Evolutionary conservation across 805 yeast species (phyloP).

Genomic region (Ogataea degrootiae): DNA sequence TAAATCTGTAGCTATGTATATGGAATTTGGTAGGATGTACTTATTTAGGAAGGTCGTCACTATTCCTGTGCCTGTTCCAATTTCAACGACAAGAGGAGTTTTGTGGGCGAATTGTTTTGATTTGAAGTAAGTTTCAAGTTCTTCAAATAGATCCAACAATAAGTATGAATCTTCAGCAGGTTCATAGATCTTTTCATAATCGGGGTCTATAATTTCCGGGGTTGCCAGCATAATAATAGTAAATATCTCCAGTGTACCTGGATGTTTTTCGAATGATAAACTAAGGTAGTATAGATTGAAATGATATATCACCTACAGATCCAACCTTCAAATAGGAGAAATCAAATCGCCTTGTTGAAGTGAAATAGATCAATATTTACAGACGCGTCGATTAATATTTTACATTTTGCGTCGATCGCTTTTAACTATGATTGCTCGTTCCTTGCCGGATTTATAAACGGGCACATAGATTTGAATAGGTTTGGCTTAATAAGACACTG

Average conservation of each 20-base stretch:
- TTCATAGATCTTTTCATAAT: conserved; percentile 78
- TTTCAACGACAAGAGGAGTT: conserved; percentile 63
- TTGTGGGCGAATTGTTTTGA: conserved; percentile 18
- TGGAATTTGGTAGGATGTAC: conserved; percentile 46
- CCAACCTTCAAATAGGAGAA: too few species aligned
- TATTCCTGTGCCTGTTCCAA: conserved; percentile 92
- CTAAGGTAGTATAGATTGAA: too few species aligned
- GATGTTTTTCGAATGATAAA: too few species aligned
- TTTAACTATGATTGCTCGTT: too few species aligned
- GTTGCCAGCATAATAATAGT: conserved; percentile 64
- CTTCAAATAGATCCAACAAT: conserved; percentile 74
- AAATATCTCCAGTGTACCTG: too few species aligned
- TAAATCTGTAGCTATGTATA: conserved; percentile 70
- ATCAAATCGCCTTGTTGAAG: too few species aligned
- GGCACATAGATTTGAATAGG: too few species aligned
- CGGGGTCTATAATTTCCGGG: conserved; percentile 53
- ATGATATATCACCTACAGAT: not conserved
- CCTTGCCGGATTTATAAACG: too few species aligned
- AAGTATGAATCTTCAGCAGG: conserved; percentile 93
- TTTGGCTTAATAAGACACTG: too few species aligned
- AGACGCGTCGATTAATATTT: too few species aligned
- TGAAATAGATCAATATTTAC: too few species aligned
- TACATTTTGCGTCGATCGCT: too few species aligned
- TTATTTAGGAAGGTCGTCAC: conserved; percentile 72
- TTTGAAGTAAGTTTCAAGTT: conserved; percentile 37